A percentile compares a stretch with the other conserved stretches of the same genome.
phyloP scores from a whole-genome alignment of 2,329 filamentous ascomycete species.

The Grosmannia clavigera region DNA sequence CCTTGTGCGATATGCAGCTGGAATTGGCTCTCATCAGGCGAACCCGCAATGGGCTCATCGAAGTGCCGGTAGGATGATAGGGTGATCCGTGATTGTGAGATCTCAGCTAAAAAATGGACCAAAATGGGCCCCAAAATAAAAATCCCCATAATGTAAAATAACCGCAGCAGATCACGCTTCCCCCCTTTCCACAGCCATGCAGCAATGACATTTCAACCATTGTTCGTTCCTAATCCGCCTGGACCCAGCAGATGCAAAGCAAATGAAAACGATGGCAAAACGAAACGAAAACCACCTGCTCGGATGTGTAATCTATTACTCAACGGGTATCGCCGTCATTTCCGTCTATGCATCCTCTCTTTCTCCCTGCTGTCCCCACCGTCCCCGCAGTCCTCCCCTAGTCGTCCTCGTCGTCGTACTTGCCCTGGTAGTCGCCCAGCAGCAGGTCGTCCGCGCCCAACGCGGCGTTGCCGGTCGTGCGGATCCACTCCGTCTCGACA shows the following conservation, averaged over 20 bases:
- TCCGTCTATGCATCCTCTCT: neutral
- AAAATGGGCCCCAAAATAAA: neutral
- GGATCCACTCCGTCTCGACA: slow-evolving; percentile 84
- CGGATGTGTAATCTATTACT: neutral
- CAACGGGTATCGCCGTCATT: neutral
- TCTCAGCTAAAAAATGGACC: neutral
- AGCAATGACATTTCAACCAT: neutral
- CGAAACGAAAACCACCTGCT: neutral
- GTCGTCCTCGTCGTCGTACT: slow-evolving; percentile 35
- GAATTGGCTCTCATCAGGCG: neutral
- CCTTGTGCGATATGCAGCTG: neutral
- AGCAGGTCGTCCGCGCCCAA: slow-evolving; percentile 56
- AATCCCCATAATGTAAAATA: neutral
- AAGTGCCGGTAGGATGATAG: neutral
- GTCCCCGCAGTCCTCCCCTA: neutral
- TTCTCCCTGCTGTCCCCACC: too few relatives aligned
- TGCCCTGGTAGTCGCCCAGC: slow-evolving; percentile 58
- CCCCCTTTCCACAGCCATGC: neutral
- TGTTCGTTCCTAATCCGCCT: neutral
- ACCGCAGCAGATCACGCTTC: neutral
- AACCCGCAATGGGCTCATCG: neutral
- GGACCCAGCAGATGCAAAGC: too few relatives aligned
- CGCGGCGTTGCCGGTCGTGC: slow-evolving; percentile 41
- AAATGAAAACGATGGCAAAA: neutral
- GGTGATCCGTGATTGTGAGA: neutral